Evolutionary conservation across 768 basidiomycete genomes (phyloP), one percentile per base, ranked within the genome.

Genomic region (Collybiopsis luxurians): DNA sequence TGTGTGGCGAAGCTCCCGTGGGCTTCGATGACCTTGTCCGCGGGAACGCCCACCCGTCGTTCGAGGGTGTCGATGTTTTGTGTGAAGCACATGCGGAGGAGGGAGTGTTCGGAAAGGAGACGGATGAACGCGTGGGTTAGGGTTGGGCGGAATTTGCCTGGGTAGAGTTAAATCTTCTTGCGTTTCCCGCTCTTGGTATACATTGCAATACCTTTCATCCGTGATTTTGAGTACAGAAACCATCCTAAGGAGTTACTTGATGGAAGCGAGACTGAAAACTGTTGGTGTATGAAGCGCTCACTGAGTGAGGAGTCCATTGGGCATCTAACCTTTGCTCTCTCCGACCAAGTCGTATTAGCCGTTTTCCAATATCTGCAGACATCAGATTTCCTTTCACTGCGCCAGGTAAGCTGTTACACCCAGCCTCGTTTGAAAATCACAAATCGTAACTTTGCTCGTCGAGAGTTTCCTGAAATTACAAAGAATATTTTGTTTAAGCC

Each of bases 21-120:
- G 0, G 97, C 97, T 73, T 98, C 96, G 47, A 98, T 79, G 59
- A 98, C 86, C 67, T 85, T 85, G 30, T 81, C 71, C 1, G 70
- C 77, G 0, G 90, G 85, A 0, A 97, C 80, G 4, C 92, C 92
- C 0, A 93, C 92, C 4, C 84, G 79, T 2, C 90, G 81, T 67
- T 98, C 96, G 13, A 98, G 82, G 0, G 93, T 95, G 68, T 98
- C 95, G 55, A 94, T 94, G 66, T 95, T 95, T 70, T 94, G 94
- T 4, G 92, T 93, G 65, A 91, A 92, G 73, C 89, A 91, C 40
- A 79, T 86, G 59, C 84, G 81, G 1, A 99, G 82, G 15, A 89
- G 75, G 1, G 69, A 67, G 62, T 90, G 86, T 34, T 83, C 73
- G n/a, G 84, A 75, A 24, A 99, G 79, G 19, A 98, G 80, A 34